Base-by-base conservation (phyloP, 441 rosid species). In the Metrosideros polymorpha region DNA sequence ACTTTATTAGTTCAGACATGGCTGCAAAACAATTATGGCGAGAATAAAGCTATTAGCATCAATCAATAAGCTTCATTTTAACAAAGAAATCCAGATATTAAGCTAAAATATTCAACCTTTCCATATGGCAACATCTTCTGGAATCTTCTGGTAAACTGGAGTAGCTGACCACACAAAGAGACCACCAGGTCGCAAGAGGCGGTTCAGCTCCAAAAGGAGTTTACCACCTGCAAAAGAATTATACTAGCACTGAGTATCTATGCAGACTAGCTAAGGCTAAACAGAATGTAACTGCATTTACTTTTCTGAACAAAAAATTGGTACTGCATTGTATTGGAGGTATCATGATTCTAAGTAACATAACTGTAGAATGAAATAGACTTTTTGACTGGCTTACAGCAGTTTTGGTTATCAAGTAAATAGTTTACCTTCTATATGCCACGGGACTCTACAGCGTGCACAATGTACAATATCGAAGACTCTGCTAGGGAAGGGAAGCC, bases 81-180 rank as follows among this genome's bases (percentile, higher is more conserved):
- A 29, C 43, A 6, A 83, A 75, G 18, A 88, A 45, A 83, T 85
- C 47, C 84, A 87, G 19, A 85, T 27, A 13, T 83, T 66, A 84
- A 56, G 55, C 19, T 66, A 85, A 56, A 56, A 82, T 42, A 51
- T 88, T 88, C 17, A 86, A 97, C 99, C 99, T 76, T 95, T 91
- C 98, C 99, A 95, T 59, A 97, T 97, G 89, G 84, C 94, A 89
- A 93, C 95, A 90, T 97, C 99, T 83, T 93, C 98, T 10, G 90
- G 42, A 55, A 85, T 86, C 90, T 93, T 95, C 92, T 91, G 98
- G 93, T 97, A 97, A 86, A 97, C 96, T 85, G 99, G 99, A 91
- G 99, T 97, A 87, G 99, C 99, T 88, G 99, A 97, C 99, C 99
- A 97, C 88, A 97, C 91, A 92, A 97, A 97, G 94, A 92, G 94